Conservation (phyloP, 768 basidiomycete species). For the Galerina sulciceps region DNA sequence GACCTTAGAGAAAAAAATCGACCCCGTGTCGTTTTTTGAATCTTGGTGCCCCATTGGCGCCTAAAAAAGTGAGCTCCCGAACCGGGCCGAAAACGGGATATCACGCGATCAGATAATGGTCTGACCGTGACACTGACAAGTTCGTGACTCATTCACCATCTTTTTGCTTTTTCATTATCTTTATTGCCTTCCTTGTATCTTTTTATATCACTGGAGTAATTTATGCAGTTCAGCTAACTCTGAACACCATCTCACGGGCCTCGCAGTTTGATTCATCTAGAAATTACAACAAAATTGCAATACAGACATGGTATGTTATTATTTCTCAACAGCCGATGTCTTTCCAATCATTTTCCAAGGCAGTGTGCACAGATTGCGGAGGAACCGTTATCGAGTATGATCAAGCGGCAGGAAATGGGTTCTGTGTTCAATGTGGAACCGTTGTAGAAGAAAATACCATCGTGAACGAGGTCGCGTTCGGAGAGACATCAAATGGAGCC, state of each 20-base stretch:
- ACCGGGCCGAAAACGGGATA: too few relatives aligned
- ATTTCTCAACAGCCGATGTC: background rate
- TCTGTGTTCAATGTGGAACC: slow-evolving; percentile 85
- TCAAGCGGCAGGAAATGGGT: slow-evolving; percentile 81
- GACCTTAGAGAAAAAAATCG: too few relatives aligned
- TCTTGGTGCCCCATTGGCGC: too few relatives aligned
- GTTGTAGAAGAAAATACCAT: slow-evolving; percentile 94
- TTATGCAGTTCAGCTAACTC: background rate
- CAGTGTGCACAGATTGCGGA: slow-evolving; percentile 76
- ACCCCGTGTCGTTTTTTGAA: too few relatives aligned
- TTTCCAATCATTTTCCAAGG: slow-evolving; percentile 34
- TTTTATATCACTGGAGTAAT: background rate
- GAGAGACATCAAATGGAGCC: slow-evolving; percentile 90
- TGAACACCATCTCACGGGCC: background rate
- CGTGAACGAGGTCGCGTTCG: slow-evolving; percentile 92
- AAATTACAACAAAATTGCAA: background rate
- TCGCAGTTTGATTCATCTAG: background rate
- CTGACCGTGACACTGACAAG: too few relatives aligned
- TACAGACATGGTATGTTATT: background rate
- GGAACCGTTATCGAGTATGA: slow-evolving; percentile 88
- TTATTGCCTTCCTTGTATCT: slow-evolving; percentile 13
- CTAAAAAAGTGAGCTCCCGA: too few relatives aligned
- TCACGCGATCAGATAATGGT: too few relatives aligned
- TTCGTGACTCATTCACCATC: too few relatives aligned
- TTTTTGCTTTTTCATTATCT: slow-evolving; percentile 14